These are phyloP conservation scores for Xylariales sp. DNA, from an alignment of 2,329 filamentous ascomycete genomes.

Conservation along the genomic window DNA sequence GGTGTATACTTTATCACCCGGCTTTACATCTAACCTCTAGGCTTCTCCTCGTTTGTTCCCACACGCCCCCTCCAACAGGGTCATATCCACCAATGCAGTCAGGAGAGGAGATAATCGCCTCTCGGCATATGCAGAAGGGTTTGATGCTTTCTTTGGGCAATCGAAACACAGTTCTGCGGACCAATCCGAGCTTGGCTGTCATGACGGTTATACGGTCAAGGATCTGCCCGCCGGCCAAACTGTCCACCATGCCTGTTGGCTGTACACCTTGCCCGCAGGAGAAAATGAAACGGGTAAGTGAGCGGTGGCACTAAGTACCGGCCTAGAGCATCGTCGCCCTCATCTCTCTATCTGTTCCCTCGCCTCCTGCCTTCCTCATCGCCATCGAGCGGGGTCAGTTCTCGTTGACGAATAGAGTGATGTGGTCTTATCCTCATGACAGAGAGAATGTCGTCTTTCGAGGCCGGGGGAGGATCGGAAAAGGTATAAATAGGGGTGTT, in stretches of 20 bases:
- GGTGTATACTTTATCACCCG: background rate
- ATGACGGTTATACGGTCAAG: constrained; percentile 8
- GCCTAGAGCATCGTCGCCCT: constrained; percentile 9
- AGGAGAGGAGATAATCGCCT: constrained; percentile 28
- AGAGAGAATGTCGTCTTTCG: constrained; percentile 23
- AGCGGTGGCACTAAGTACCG: constrained; percentile 9
- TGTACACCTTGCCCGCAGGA: constrained; percentile 8
- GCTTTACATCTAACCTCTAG: background rate
- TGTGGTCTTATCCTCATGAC: constrained; percentile 17
- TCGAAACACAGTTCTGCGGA: constrained; percentile 7
- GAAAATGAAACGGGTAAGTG: constrained; percentile 6
- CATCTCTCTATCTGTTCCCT: constrained; percentile 7
- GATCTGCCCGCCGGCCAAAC: constrained; percentile 7
- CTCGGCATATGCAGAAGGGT: constrained; percentile 35
- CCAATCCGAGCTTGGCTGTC: background rate
- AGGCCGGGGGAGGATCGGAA: constrained; percentile 23
- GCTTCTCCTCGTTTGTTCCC: constrained; percentile 14
- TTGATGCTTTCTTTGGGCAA: constrained; percentile 13
- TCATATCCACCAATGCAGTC: constrained; percentile 27
- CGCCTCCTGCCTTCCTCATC: constrained; percentile 26
- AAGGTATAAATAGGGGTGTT: constrained; percentile 61
- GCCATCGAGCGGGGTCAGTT: constrained; percentile 33
- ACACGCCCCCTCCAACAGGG: constrained; percentile 21
- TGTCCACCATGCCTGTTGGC: constrained; percentile 9
- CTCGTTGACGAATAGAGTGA: constrained; percentile 26